Percentiles rank a stretch among this genome's conserved stretches.
Evolutionary conservation across 139 green algal genomes (phyloP).

Genomic region (Gonium pectorale): DNA sequence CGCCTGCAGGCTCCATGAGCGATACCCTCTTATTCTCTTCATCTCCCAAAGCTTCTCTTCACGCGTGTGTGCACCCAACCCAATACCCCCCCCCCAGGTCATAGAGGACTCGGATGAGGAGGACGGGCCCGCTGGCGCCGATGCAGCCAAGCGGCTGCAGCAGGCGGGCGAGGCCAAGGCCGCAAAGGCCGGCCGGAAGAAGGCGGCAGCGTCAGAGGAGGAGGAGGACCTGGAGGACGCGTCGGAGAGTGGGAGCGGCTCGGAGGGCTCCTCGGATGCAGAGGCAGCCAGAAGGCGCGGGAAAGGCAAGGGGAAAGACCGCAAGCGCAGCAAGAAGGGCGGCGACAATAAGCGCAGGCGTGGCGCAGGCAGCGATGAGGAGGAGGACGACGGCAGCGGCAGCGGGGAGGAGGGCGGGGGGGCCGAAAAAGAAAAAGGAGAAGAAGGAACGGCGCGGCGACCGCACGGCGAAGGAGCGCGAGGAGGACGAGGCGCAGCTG

Average conservation of each 20-base stretch:
- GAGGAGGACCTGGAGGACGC: conserved; percentile 25
- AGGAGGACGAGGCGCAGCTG: not conserved
- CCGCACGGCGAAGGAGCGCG: not conserved
- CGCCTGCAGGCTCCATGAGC: too few species aligned
- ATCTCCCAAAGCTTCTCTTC: too few species aligned
- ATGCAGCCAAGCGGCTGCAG: not conserved
- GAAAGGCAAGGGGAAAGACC: not conserved
- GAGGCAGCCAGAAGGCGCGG: not conserved
- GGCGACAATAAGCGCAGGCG: not conserved
- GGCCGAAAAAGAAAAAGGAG: not conserved
- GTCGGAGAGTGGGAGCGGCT: not conserved
- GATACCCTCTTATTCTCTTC: too few species aligned
- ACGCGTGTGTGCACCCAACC: too few species aligned
- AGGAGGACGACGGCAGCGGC: not conserved
- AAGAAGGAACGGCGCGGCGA: not conserved
- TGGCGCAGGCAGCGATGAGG: not conserved
- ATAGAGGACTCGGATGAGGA: conserved; percentile 2
- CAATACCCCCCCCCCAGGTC: too few species aligned
- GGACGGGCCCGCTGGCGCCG: not conserved
- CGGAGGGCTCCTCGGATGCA: not conserved
- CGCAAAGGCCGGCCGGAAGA: not conserved
- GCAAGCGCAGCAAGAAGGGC: not conserved
- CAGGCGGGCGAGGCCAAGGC: not conserved
- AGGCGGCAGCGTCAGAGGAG: not conserved
- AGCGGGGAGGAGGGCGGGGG: not conserved